phyloP scores from a whole-genome alignment of 2,329 filamentous ascomycete species.

The Bisporella sp. region DNA sequence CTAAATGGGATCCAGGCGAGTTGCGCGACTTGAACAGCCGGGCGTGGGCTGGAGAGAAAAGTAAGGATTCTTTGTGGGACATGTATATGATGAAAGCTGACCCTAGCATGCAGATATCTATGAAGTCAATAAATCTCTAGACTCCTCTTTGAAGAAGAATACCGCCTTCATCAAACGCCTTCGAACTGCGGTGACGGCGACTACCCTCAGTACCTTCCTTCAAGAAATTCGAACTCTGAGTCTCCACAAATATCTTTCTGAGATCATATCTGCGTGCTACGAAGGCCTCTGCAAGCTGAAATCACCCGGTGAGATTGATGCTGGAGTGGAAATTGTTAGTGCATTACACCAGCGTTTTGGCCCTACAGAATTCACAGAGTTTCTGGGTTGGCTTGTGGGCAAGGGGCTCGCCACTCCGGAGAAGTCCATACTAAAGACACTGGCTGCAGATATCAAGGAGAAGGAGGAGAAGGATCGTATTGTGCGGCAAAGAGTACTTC shows the following conservation, averaged over 20 bases:
- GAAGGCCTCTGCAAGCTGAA: conserved; percentile 91
- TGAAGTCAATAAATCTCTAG: conserved; percentile 66
- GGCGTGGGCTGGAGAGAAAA: conserved; percentile 84
- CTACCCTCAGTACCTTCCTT: conserved; percentile 75
- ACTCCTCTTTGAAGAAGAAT: conserved; percentile 96
- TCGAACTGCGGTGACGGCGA: conserved; percentile 76
- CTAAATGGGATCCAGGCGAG: conserved; percentile 55
- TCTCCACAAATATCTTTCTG: conserved; percentile 92
- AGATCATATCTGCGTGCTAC: conserved; percentile 93
- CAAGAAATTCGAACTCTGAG: conserved; percentile 87
- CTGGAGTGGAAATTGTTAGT: conserved; percentile 87
- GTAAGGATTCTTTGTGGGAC: conserved; percentile 39
- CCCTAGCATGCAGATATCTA: conserved; percentile 17
- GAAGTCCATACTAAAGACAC: conserved; percentile 70
- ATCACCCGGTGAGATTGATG: conserved; percentile 82
- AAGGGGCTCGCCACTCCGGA: conserved; percentile 89
- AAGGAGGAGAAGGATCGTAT: conserved; percentile 94
- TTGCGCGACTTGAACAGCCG: conserved; percentile 80
- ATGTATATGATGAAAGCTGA: conserved; percentile 9
- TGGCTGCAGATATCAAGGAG: conserved; percentile 77
- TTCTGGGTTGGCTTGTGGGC: conserved; percentile 86
- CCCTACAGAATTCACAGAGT: conserved; percentile 80
- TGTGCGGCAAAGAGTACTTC: conserved; percentile 72
- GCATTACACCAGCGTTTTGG: conserved; percentile 95
- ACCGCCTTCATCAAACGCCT: conserved; percentile 96